Evolutionary conservation across 495 filamentous ascomycete genomes (phyloP).

Genomic region (Neurospora sp.): DNA sequence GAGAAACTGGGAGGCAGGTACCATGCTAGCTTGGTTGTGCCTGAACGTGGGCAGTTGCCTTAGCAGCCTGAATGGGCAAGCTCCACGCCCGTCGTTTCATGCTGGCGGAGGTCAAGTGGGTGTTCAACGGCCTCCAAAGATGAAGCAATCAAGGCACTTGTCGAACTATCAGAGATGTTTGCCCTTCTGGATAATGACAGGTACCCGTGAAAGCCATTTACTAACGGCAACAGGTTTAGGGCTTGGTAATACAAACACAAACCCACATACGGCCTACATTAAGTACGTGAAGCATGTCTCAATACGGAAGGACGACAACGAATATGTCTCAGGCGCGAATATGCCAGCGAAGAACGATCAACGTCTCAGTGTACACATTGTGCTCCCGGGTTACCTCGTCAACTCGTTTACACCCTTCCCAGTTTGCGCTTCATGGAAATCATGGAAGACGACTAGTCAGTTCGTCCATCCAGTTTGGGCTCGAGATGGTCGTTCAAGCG

Average conservation of each 20-base stretch:
- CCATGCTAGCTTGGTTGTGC: background rate
- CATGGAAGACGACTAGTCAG: background rate
- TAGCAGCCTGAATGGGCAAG: background rate
- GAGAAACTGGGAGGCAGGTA: background rate
- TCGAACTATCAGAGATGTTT: background rate
- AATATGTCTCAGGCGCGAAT: background rate
- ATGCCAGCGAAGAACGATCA: background rate
- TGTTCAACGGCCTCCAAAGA: background rate
- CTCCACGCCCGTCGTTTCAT: background rate
- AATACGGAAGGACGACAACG: background rate
- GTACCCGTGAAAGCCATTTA: background rate
- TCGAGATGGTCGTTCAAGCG: background rate
- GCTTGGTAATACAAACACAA: background rate
- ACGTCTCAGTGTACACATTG: background rate
- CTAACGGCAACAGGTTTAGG: background rate
- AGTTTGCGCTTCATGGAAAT: background rate
- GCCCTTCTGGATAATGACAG: background rate
- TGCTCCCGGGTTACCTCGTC: background rate
- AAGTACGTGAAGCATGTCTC: background rate
- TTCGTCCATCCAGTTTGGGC: background rate
- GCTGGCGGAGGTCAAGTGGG: background rate
- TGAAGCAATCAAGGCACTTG: background rate
- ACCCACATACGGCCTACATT: background rate
- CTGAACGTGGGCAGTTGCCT: background rate
- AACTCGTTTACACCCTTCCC: background rate